Conservation (phyloP, 208 protist genomes). For the Trypanosoma lewisi region DNA sequence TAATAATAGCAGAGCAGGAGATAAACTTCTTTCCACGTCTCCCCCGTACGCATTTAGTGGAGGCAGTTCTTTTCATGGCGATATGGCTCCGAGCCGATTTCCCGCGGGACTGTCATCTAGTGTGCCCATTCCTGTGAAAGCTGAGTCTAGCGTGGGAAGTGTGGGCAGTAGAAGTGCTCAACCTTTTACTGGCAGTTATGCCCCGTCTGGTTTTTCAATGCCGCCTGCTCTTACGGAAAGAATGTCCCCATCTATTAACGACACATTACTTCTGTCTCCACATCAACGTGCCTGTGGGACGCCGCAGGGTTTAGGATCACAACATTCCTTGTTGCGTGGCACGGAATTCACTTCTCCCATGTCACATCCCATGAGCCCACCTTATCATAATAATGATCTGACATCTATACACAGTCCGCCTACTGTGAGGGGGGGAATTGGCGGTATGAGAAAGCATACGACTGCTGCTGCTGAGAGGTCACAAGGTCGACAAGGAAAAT, state of each 20-base stretch:
- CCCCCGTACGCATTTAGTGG: slow-evolving; percentile 12
- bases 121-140: slow-evolving; percentile 3
- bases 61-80: slow-evolving; percentile 18
- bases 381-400: not conserved
- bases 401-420: slow-evolving; percentile 2
- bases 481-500: not conserved
- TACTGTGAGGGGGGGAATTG: not conserved
- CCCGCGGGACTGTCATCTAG: slow-evolving; percentile 3
- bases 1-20: not conserved
- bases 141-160: not conserved
- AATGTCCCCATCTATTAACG: not conserved
- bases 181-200: slow-evolving; percentile 29
- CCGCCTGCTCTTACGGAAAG: slow-evolving; percentile 20
- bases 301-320: slow-evolving; percentile 15
- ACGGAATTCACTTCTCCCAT: slow-evolving; percentile 11
- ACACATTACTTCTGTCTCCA: not conserved
- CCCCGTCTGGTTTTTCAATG: slow-evolving; percentile 37
- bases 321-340: not conserved
- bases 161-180: not conserved
- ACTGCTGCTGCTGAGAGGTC: not conserved
- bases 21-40: slow-evolving; percentile 3
- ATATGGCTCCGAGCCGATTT: slow-evolving; percentile 7
- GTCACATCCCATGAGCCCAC: not conserved
- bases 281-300: not conserved
- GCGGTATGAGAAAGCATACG: not conserved